Evolutionary conservation across 148 eudicot species (phyloP).

Genomic region (Amaranthus cruentus): DNA sequence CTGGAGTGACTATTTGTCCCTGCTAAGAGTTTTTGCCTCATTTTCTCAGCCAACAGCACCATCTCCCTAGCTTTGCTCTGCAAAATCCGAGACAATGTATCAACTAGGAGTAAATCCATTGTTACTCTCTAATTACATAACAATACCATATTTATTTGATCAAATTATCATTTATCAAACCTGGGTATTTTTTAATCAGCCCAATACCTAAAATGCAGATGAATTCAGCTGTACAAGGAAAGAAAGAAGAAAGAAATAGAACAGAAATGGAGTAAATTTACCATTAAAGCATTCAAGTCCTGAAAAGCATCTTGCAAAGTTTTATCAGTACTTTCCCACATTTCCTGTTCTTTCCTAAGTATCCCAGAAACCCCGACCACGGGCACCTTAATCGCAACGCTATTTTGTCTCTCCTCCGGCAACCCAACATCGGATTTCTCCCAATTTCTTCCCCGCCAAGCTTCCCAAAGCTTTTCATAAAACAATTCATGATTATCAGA

Average conservation of each 20-base stretch:
- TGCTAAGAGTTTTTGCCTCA: constrained; percentile 87
- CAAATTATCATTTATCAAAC: too few species aligned
- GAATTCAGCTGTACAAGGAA: neutral
- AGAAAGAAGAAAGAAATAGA: neutral
- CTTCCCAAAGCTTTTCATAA: constrained; percentile 59
- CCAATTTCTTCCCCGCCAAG: constrained; percentile 76
- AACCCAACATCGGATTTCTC: constrained; percentile 32
- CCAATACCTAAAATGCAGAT: neutral
- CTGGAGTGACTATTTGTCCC: constrained; percentile 49
- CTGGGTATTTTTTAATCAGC: neutral
- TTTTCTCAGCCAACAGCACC: constrained; percentile 95
- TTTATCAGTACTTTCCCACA: constrained; percentile 99
- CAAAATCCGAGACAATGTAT: constrained; percentile 9
- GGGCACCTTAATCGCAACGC: constrained; percentile 54
- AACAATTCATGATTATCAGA: constrained; percentile 58
- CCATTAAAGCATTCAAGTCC: constrained; percentile 96
- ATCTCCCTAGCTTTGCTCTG: constrained; percentile 97
- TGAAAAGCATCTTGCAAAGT: constrained; percentile 96
- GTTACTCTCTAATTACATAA: too few species aligned
- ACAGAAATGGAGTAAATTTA: constrained; percentile 1
- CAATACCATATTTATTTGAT: too few species aligned
- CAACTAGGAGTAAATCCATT: too few species aligned
- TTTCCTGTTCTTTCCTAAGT: constrained; percentile 94
- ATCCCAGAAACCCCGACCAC: constrained; percentile 91
- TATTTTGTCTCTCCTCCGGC: constrained; percentile 8